Base-by-base conservation (phyloP, 2,329 filamentous ascomycete species). In the Helotiales sp. region DNA sequence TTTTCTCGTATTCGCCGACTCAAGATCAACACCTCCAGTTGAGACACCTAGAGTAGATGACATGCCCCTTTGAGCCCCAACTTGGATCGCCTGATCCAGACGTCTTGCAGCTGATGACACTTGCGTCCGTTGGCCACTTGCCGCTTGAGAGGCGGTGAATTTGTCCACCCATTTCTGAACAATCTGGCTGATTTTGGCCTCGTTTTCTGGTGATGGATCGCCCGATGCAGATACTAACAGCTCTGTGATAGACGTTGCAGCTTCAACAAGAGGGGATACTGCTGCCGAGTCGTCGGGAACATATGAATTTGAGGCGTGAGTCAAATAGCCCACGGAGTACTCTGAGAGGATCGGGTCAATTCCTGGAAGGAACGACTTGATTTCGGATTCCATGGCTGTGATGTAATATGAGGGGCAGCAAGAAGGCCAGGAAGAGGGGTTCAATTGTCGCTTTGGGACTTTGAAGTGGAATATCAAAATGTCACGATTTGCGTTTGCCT, bases 191-290 rank as follows among this genome's bases (percentile, higher is more conserved):
- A 99, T 92, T 74, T 91, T 90, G 37, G 87, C 85, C 81, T 95
- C 89, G 77, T 93, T 89, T 71, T 90, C 83, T 40, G 85, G 78
- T 58, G 90, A 91, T 61, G 91, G 85, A 73, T 95, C 88, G 57
- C 95, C 96, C 3, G 95, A 96, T n/a, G 96, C 96, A 50, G 96
- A 98, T 63, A 97, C 81, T 50, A 99, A 87, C 69, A 99, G 86
- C 74, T 95, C 91, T n/a, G 92, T 93, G 72, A 99, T 90, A 66
- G 91, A 86, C 43, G 88, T 85, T 57, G 93, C 93, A 59, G 96
- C 96, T 78, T 98, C 94, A 69, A 88, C 86, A 67, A 99, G 83
- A 11, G 94, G 94, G 3, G 92, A 93, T 64, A 86, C 82, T n/a
- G 83, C 89, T 70, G 87, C 84, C 45, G 87, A 77, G 71, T 96